These are phyloP conservation scores for Ceratobasidium sp. DNA, from an alignment of 1,284 basidiomycete genomes.

Conservation along the genomic window DNA sequence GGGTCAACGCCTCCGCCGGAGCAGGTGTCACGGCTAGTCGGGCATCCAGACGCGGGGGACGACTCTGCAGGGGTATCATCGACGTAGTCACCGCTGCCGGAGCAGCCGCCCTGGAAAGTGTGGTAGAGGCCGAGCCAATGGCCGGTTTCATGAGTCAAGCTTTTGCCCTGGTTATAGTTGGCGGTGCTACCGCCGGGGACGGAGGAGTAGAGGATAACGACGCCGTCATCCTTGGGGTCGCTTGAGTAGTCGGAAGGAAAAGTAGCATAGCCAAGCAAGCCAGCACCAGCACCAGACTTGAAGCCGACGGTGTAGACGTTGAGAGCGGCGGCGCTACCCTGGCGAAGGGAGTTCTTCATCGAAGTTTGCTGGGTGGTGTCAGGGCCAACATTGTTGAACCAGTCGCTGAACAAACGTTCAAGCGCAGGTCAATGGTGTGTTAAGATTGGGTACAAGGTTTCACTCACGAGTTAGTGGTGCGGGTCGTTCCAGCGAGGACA, in stretches of 20 bases:
- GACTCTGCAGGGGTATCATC: slow-evolving; percentile 59
- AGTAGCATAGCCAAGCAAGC: slow-evolving; percentile 50
- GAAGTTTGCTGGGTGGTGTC: slow-evolving; percentile 59
- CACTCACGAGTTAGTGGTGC: slow-evolving; percentile 55
- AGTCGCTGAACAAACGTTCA: slow-evolving; percentile 3
- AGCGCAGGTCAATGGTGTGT: not conserved
- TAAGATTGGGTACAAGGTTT: not conserved
- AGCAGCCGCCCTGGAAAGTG: slow-evolving; percentile 70
- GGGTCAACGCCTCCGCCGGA: slow-evolving; percentile 48
- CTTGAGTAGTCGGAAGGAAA: slow-evolving; percentile 36
- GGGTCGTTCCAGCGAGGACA: slow-evolving; percentile 53
- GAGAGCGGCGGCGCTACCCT: slow-evolving; percentile 37
- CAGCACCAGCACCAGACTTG: slow-evolving; percentile 43
- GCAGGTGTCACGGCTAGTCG: slow-evolving; percentile 51
- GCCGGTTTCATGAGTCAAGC: slow-evolving; percentile 37
- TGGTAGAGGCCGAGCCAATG: slow-evolving; percentile 66
- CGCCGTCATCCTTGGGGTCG: slow-evolving; percentile 51
- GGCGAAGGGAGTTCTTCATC: slow-evolving; percentile 60
- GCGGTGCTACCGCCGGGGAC: slow-evolving; percentile 53
- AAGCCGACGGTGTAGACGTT: slow-evolving; percentile 44
- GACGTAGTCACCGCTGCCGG: slow-evolving; percentile 64
- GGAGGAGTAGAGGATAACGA: slow-evolving; percentile 52
- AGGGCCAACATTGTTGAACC: slow-evolving; percentile 55
- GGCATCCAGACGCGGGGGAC: slow-evolving; percentile 47
- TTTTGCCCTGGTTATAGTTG: slow-evolving; percentile 54